Percentiles rank a stretch among this genome's conserved stretches.
Evolutionary conservation across 176 grass and related monocot genomes (phyloP).

Genomic region (Phyllostachys edulis): DNA sequence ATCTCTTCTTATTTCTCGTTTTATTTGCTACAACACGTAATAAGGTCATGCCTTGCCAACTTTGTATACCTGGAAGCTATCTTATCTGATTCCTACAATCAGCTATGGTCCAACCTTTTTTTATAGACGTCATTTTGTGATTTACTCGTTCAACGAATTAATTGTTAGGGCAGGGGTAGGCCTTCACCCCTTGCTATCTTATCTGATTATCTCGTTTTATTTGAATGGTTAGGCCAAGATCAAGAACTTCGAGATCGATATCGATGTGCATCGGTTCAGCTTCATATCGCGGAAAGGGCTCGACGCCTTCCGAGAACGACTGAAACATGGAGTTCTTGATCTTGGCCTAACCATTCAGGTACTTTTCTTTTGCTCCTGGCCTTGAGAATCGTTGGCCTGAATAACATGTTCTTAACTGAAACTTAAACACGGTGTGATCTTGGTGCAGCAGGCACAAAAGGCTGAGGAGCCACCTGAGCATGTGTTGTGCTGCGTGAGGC

Average conservation of each 20-base stretch:
- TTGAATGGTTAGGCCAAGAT: too few species aligned
- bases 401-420: not conserved
- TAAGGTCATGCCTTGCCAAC: too few species aligned
- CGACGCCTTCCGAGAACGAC: conserved; percentile 62
- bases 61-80: too few species aligned
- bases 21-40: too few species aligned
- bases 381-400: not conserved
- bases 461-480: conserved; percentile 87
- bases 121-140: too few species aligned
- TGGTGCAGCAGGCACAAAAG: conserved; percentile 83
- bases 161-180: too few species aligned
- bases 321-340: conserved; percentile 79
- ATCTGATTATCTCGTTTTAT: too few species aligned
- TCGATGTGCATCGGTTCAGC: conserved; percentile 91
- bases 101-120: too few species aligned
- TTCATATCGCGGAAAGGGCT: conserved; percentile 85
- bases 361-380: not conserved
- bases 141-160: too few species aligned
- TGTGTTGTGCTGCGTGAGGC: conserved; percentile 80
- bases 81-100: too few species aligned
- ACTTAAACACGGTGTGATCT: conserved; percentile 2
- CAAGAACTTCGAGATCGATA: conserved; percentile 95
- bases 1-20: too few species aligned
- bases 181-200: too few species aligned
- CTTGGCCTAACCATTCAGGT: conserved; percentile 90